Evolutionary conservation across 73 alveolate species (phyloP).

Genomic region (Paraurostyla sp.): DNA sequence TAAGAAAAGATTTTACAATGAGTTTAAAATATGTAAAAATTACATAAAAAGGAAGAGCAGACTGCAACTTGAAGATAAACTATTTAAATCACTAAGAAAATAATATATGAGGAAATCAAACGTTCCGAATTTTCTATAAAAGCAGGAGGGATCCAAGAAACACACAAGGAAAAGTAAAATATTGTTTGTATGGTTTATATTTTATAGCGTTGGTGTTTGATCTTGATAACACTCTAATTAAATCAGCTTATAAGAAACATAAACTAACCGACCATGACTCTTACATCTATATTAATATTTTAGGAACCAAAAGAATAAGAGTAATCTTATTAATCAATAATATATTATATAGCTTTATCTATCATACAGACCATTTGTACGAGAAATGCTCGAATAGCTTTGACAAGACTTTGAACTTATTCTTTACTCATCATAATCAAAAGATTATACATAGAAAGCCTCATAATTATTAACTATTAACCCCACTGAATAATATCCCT

Average conservation of each 20-base stretch:
- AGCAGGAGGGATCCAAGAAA: constrained; percentile 31
- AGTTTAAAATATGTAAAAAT: constrained; percentile 14
- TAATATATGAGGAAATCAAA: not conserved
- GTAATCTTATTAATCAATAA: not conserved
- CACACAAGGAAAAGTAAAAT: constrained; percentile 38
- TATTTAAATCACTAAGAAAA: not conserved
- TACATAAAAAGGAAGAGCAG: not conserved
- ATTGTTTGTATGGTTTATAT: no score
- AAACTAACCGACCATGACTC: constrained; percentile 27
- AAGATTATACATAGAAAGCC: constrained; percentile 19
- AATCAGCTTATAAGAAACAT: constrained; percentile 51
- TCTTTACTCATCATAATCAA: constrained; percentile 26
- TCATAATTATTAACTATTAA: constrained; percentile 23
- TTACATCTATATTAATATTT: constrained; percentile 20
- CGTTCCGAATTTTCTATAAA: not conserved
- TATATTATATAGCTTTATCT: constrained; percentile 14
- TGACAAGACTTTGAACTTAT: constrained; percentile 47
- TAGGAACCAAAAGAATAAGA: constrained; percentile 26
- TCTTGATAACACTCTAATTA: constrained; percentile 39
- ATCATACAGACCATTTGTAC: constrained; percentile 44
- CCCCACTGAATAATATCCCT: constrained; percentile 10
- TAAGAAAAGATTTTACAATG: constrained; percentile 31
- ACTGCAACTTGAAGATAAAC: not conserved
- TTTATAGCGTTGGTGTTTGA: constrained; percentile 41
- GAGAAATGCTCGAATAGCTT: constrained; percentile 61